Evolutionary conservation across 345 rosid species (phyloP).

Genomic region (Pugionium cornutum): DNA sequence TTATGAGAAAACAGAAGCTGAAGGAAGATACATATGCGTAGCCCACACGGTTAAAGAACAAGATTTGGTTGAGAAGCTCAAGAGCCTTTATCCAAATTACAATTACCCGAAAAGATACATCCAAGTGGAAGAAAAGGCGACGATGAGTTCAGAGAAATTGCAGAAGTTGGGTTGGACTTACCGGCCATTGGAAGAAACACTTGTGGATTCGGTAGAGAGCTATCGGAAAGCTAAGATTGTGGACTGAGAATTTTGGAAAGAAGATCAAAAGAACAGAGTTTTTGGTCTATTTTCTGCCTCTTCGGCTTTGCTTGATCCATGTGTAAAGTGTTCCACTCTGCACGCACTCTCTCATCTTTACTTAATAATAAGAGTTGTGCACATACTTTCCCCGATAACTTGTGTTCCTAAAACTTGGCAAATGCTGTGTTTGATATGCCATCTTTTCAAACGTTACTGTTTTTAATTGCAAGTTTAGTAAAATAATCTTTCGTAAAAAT

Average conservation of each 20-base stretch:
- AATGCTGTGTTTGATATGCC: neutral
- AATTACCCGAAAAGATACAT: constrained; percentile 56
- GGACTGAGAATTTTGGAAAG: constrained; percentile 28
- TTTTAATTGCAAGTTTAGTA: neutral
- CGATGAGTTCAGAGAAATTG: constrained; percentile 48
- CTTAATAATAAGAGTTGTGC: constrained; percentile 9
- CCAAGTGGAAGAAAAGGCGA: constrained; percentile 29
- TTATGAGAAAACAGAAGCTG: constrained; percentile 61
- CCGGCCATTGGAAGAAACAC: constrained; percentile 57
- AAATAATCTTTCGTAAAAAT: no score
- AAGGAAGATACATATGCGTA: constrained; percentile 68
- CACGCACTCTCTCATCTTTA: constrained; percentile 7
- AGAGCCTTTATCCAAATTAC: constrained; percentile 53
- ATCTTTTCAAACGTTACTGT: neutral
- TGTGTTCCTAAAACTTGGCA: neutral
- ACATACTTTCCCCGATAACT: neutral
- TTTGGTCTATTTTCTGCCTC: neutral
- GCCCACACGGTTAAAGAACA: constrained; percentile 36
- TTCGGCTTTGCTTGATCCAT: neutral
- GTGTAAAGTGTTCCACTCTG: neutral
- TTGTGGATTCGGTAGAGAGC: constrained; percentile 55
- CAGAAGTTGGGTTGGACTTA: constrained; percentile 61
- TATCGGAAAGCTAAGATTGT: constrained; percentile 51
- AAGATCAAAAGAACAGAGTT: constrained; percentile 6
- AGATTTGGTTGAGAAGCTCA: constrained; percentile 52